Base-by-base conservation (phyloP, 2,329 filamentous ascomycete species). In the Raffaelea deltoideospora region DNA sequence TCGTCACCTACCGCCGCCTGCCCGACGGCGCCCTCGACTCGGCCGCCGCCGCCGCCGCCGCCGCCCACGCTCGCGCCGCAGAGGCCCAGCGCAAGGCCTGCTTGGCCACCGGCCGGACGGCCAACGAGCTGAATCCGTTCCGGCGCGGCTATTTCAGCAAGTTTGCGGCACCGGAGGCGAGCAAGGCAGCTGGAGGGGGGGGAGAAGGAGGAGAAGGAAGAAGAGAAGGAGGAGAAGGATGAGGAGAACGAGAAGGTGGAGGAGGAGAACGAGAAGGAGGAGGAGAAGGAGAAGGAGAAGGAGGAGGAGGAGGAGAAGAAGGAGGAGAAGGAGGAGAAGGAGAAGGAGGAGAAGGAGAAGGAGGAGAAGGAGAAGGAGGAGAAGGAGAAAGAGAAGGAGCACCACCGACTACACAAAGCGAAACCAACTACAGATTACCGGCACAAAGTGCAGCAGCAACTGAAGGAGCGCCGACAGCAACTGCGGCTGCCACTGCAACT, bases 1-100 rank as follows among this genome's bases (percentile, higher is more conserved):
- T 98, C 26, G 79, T 96, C 36, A 93, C 86, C 0, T 96, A 96
- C 55, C 69, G 75, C 31, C 72, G 86, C 36, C 60, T 82, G 17
- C 65, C 70, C 1, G 76, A 84, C 46, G 60, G 52, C 10, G 60
- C 67, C 24, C 65, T 82, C 8, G 64, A 67, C 35, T 42, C 48
- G 10, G 49, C 52, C 1, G 60, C 60, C 8, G 49, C 72, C 18
- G 51, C 53, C 33, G 42, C 41, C 11, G 37, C 44, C n/a, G 46
- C 42, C 15, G 49, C 49, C 15, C 43, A 45, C n/a, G n/a, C n/a
- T n/a, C n/a, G n/a, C n/a, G n/a, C n/a, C n/a, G n/a, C n/a, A 24
- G 50, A 37, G 49, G 53, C 45, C 45, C 43, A 37, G 47, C 50
- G 43, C 40, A 48, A 47, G 35, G 48, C n/a, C n/a, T n/a, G n/a